These are phyloP conservation scores for Logfia minima DNA, from an alignment of 129 eudicot genomes.

Conservation along the genomic window DNA sequence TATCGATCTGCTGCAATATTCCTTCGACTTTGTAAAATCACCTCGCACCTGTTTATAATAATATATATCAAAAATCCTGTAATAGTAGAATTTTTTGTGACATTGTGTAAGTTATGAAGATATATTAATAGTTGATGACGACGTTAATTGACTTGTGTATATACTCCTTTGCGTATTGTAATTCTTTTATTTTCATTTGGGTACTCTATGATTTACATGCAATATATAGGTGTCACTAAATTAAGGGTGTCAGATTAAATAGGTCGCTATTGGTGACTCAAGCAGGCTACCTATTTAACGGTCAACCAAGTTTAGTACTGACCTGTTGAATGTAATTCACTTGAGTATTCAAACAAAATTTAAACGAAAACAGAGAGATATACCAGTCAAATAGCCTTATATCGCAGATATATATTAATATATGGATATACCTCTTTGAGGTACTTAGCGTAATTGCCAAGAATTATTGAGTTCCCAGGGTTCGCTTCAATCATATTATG, in stretches of 20 bases:
- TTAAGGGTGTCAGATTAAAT: background rate
- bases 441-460: background rate
- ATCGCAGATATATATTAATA: background rate
- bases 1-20: constrained; percentile 6
- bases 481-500: constrained; percentile 1
- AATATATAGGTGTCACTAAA: too few relatives aligned
- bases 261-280: too few relatives aligned
- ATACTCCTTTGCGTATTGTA: background rate
- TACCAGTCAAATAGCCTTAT: too few relatives aligned
- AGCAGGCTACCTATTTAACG: background rate
- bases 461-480: constrained; percentile 1
- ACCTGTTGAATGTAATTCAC: background rate
- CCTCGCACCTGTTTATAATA: background rate
- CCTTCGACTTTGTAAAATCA: background rate
- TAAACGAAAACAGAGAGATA: too few relatives aligned
- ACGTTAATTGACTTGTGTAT: background rate
- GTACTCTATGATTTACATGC: background rate
- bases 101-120: background rate
- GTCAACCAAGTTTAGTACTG: background rate
- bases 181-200: background rate
- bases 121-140: background rate
- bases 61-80: background rate
- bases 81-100: background rate
- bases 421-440: background rate
- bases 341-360: too few relatives aligned